phyloP scores from a whole-genome alignment of 1,284 basidiomycete genomes.

The Irpex sp. region DNA sequence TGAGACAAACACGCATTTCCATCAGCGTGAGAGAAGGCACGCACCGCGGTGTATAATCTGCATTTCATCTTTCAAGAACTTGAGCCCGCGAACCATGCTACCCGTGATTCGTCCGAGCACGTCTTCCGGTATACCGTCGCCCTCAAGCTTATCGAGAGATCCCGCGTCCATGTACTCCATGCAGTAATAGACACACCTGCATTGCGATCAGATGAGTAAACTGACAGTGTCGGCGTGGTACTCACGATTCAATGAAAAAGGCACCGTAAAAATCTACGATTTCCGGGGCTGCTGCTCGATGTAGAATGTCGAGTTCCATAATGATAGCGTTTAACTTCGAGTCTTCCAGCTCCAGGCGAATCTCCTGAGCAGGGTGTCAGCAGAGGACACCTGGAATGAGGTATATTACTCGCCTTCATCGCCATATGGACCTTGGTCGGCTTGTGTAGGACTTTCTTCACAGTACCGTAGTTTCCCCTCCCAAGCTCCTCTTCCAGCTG shows the following conservation, averaged over 20 bases:
- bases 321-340: constrained; percentile 95
- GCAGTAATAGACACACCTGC: constrained; percentile 81
- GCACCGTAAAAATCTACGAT: constrained; percentile 99
- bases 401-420: constrained; percentile 79
- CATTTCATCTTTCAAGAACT: constrained; percentile 94
- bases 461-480: constrained; percentile 95
- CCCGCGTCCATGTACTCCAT: constrained; percentile 99
- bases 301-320: constrained; percentile 97
- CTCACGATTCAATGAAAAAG: constrained; percentile 97
- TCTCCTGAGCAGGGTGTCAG: constrained; percentile 65
- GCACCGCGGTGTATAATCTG: constrained; percentile 94
- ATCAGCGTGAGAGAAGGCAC: constrained; percentile 20
- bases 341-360: constrained; percentile 94
- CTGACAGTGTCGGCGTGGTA: neutral
- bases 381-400: neutral
- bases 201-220: neutral
- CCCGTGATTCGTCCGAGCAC: constrained; percentile 84
- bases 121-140: constrained; percentile 72
- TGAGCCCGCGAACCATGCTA: constrained; percentile 86
- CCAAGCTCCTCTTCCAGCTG: constrained; percentile 91
- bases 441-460: constrained; percentile 92
- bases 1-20: neutral
- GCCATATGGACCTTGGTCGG: constrained; percentile 97
- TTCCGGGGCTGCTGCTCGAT: constrained; percentile 86
- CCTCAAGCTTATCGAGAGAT: constrained; percentile 83